Conservation (phyloP, 202 grass and related monocot genomes). For the Carex arenaria region DNA sequence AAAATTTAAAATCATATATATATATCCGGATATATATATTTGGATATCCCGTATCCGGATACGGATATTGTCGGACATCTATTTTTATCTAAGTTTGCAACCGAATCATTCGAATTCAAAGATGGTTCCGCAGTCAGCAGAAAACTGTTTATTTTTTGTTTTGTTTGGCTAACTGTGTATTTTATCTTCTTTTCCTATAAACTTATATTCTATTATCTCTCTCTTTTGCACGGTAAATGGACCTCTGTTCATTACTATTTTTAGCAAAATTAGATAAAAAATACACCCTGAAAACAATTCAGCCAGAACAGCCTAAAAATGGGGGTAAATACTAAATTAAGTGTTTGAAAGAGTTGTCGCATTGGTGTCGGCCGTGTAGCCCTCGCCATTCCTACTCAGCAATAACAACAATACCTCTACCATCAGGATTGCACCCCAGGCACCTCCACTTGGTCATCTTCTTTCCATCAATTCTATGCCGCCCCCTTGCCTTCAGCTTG, state of each 20-base stretch:
- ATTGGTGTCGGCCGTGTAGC: neutral
- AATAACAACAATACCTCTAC: constrained; percentile 9
- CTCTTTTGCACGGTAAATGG: neutral
- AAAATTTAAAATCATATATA: too few species aligned
- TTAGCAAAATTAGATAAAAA: constrained; percentile 12
- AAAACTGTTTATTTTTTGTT: neutral
- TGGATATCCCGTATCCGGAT: too few species aligned
- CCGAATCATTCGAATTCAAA: neutral
- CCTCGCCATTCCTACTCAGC: constrained; percentile 14
- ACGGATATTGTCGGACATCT: too few species aligned
- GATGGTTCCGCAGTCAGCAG: neutral
- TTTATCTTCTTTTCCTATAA: neutral
- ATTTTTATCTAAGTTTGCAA: neutral
- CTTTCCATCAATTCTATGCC: neutral
- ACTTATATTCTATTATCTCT: neutral
- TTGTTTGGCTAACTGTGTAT: too few species aligned
- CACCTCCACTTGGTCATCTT: neutral
- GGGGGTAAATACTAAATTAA: neutral
- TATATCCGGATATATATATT: too few species aligned
- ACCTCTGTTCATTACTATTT: neutral
- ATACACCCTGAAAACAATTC: neutral
- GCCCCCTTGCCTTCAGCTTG: neutral
- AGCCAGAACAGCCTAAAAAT: constrained; percentile 13
- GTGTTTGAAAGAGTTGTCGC: neutral
- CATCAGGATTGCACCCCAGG: neutral